phyloP scores from a whole-genome alignment of 805 yeast species.

The Vanderwaltozyma yarrowii region DNA sequence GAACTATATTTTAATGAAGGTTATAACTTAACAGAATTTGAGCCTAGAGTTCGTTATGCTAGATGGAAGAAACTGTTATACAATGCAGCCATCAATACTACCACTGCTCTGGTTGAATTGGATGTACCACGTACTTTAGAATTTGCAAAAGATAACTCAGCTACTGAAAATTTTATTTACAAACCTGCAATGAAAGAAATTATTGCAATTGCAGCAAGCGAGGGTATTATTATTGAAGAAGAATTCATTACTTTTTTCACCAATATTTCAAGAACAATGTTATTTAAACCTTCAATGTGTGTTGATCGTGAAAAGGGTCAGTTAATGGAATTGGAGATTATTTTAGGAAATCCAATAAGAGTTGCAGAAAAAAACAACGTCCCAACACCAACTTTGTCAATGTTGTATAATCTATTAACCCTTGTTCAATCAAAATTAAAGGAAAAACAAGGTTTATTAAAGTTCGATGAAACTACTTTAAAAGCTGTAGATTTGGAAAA shows the following conservation, averaged over 20 bases:
- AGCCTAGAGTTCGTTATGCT: conserved; percentile 36
- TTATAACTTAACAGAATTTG: conserved; percentile 32
- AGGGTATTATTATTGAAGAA: conserved; percentile 42
- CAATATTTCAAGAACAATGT: conserved; percentile 42
- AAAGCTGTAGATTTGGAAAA: not conserved
- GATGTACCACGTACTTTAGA: conserved; percentile 44
- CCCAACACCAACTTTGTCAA: conserved; percentile 46
- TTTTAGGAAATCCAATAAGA: conserved; percentile 54
- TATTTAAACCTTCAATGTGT: conserved; percentile 60
- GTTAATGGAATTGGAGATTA: conserved; percentile 58
- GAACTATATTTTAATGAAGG: conserved; percentile 35
- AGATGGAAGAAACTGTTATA: conserved; percentile 60
- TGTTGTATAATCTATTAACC: conserved; percentile 49
- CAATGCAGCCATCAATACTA: conserved; percentile 54
- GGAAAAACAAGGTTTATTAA: conserved; percentile 40
- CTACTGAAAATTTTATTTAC: conserved; percentile 26
- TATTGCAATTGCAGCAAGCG: conserved; percentile 48
- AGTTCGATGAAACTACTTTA: conserved; percentile 7
- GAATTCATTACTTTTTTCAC: conserved; percentile 38
- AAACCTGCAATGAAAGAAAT: conserved; percentile 60
- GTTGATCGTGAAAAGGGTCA: conserved; percentile 53
- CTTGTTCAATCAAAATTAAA: conserved; percentile 52
- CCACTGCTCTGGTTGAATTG: conserved; percentile 45
- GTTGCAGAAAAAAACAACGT: conserved; percentile 39
- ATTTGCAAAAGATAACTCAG: conserved; percentile 30